phyloP scores from a whole-genome alignment of 805 yeast species.

The Metahyphopichia silvanorum region DNA sequence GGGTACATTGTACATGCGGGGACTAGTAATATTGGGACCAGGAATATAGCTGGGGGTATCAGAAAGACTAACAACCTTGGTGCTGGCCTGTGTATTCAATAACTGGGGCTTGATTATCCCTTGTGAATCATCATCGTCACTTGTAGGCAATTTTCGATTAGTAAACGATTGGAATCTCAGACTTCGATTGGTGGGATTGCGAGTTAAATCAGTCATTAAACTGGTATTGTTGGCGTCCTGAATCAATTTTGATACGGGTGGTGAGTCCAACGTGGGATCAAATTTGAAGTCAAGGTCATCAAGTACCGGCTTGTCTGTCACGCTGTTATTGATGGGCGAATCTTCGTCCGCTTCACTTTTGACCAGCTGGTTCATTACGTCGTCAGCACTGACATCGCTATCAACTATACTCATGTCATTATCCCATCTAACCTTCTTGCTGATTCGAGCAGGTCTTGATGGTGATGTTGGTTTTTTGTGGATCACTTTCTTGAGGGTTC shows the following conservation, averaged over 20 bases:
- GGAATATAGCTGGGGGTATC: slow-evolving; percentile 4
- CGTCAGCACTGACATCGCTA: slow-evolving; percentile 32
- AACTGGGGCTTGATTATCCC: slow-evolving; percentile 20
- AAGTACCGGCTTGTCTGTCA: slow-evolving; percentile 18
- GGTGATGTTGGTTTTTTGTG: slow-evolving; percentile 8
- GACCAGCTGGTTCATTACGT: slow-evolving; percentile 12
- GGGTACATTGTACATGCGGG: no score
- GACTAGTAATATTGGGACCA: slow-evolving; percentile 3
- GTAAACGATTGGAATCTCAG: slow-evolving; percentile 7
- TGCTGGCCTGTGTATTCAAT: slow-evolving; percentile 34
- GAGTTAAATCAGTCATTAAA: slow-evolving; percentile 1
- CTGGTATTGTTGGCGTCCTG: slow-evolving; percentile 3
- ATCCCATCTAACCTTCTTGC: slow-evolving; percentile 44
- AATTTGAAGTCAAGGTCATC: slow-evolving; percentile 26
- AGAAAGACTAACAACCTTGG: no score
- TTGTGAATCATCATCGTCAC: slow-evolving; percentile 6
- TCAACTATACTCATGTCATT: slow-evolving; percentile 14
- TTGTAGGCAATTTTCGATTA: slow-evolving; percentile 14
- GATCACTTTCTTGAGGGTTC: slow-evolving; percentile 9
- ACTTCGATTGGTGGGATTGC: slow-evolving; percentile 8
- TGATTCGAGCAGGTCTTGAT: slow-evolving; percentile 2
- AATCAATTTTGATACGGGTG: slow-evolving; percentile 15
- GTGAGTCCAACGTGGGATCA: slow-evolving; percentile 29
- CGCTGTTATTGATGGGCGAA: slow-evolving; percentile 24
- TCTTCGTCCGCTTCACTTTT: slow-evolving; percentile 25